Base-by-base conservation (phyloP, 805 yeast species). In the Geotrichum ghanense region DNA sequence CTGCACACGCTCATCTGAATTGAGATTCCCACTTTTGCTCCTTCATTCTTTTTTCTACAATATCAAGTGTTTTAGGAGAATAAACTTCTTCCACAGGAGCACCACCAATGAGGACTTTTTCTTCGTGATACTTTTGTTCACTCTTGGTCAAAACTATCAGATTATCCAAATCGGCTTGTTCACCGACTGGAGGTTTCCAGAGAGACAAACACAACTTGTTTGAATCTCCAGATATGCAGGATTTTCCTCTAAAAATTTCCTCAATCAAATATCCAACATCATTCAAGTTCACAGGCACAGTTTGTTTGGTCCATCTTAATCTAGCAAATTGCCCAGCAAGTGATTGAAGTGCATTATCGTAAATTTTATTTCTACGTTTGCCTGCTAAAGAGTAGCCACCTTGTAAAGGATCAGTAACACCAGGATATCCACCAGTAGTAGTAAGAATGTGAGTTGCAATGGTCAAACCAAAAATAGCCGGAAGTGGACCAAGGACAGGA, bases 401-500 rank as follows among this genome's bases (percentile, higher is more conserved):
- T 37, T 55, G 62, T 7, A 63, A 55, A 3, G 70, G 68, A 26
- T 64, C 69, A 41, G 58, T 60, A 1, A 62, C 64, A 16, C 53
- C 49, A 21, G 94, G 92, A 61, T 92, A 92, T 1, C 92, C 96
- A 1, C 95, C 79, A 6, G 87, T 78, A 2, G 74, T 66, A 1
- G 95, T 83, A 27, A 92, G 65, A 20, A 92, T 69, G 66, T 85
- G 81, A 0, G 96, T 83, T 2, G 95, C 94, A 48, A 90, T 75
- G 0, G 95, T 77, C 43, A 92, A 72, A 1, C 97, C 99, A 68
- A 92, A 92, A 65, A 90, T 82, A 7, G 92, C 97, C 1, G 99
- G 99, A 82, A 92, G 79, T 0, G 98, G 86, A 2, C 98, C 97
- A 52, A 92, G 67, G 0, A 92, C 99, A 0, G 99, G 99, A 48